Base-by-base conservation (phyloP, 2,329 filamentous ascomycete genomes). In the Microcera coccophila region DNA sequence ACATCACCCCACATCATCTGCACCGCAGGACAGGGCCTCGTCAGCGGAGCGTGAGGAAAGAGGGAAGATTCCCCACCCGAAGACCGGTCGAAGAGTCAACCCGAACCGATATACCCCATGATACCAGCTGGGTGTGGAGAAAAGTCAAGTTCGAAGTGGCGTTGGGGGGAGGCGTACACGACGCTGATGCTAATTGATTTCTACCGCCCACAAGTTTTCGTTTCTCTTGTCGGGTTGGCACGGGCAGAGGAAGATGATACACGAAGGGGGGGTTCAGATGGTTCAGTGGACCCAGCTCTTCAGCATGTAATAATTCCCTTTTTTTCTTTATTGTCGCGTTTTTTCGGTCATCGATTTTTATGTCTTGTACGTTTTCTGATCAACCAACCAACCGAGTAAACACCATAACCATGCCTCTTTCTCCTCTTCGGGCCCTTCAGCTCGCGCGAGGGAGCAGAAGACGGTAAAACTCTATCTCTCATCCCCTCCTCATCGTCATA, bases 281-380 rank as follows among this genome's bases (percentile, higher is more conserved):
- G 56, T 56, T 62, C 54, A 53, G 51, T 52, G 49, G 49, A 41
- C 41, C 54, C 52, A 54, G 58, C 63, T 66, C 60, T 66, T 69
- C 60, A 67, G 65, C 65, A 71, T 74, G 70, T 74, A 74, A 70
- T 74, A 73, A 65, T 67, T 64, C 64, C 67, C 59, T 62, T 62
- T 63, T 63, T 63, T 63, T 62, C 60, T 58, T 63, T 58, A 62
- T 57, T 48, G 48, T 36, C 53, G 48, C 55, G 53, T 49, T 52
- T 50, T 54, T 52, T 49, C 46, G 47, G 54, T 36, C n/a, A n/a
- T n/a, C 50, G 51, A 42, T 51, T 54, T 57, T 47, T 34, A 49
- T 55, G 53, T 50, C 45, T 49, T 58, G 52, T 55, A 58, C 15
- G 29, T 32, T 32, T 32, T 32, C 29, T 32, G 29, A 5, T 17